Percentiles rank a stretch among this genome's conserved stretches.
phyloP scores from a whole-genome alignment of 1,284 basidiomycete species.

The Malassezia psittaci region DNA sequence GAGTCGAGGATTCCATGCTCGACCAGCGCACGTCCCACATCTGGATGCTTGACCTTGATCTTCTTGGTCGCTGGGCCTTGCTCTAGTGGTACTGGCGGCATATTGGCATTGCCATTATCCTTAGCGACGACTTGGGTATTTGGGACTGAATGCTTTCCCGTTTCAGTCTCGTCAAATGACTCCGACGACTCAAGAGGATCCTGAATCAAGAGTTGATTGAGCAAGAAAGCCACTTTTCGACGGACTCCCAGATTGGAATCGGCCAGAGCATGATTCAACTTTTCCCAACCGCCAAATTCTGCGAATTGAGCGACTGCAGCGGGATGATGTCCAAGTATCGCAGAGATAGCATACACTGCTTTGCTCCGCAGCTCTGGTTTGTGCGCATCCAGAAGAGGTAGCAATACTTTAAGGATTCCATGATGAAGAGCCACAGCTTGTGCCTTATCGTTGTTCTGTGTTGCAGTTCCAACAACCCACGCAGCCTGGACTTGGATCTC shows the following conservation, averaged over 20 bases:
- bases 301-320: conserved; percentile 59
- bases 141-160: not conserved
- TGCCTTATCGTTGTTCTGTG: conserved; percentile 88
- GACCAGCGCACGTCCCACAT: conserved; percentile 36
- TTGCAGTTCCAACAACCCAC: conserved; percentile 86
- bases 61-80: conserved; percentile 36
- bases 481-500: conserved; percentile 62
- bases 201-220: conserved; percentile 67
- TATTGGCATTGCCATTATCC: conserved; percentile 25
- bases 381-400: conserved; percentile 55
- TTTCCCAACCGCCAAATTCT: conserved; percentile 60
- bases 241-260: conserved; percentile 70
- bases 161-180: not conserved
- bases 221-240: conserved; percentile 73
- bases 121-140: conserved; percentile 46
- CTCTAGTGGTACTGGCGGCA: conserved; percentile 32
- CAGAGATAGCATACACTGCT: conserved; percentile 75
- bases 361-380: conserved; percentile 53
- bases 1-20: conserved; percentile 30
- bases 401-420: conserved; percentile 55
- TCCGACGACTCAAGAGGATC: conserved; percentile 19
- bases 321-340: conserved; percentile 70
- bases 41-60: conserved; percentile 27
- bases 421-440: conserved; percentile 60
- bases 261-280: conserved; percentile 55